Evolutionary conservation across 2,329 filamentous ascomycete genomes (phyloP).

Genomic region (Talaromyces sp.): DNA sequence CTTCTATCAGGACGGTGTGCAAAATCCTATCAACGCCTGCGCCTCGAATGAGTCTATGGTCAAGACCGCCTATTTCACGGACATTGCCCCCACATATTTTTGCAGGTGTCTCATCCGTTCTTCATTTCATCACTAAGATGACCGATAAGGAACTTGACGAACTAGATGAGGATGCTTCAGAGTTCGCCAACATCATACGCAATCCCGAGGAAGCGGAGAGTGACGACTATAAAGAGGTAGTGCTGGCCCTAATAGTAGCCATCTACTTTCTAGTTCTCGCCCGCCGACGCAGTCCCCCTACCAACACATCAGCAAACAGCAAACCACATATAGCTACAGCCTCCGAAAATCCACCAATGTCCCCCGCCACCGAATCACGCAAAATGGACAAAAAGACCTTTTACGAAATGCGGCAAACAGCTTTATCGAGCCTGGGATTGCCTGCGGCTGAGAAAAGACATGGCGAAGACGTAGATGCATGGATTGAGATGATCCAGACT

Average conservation of each 20-base stretch:
- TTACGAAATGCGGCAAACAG: conserved; percentile 39
- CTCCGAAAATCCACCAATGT: conserved; percentile 4
- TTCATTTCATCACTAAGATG: conserved; percentile 46
- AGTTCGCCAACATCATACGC: conserved; percentile 39
- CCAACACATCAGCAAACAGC: not conserved
- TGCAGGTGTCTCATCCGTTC: conserved; percentile 63
- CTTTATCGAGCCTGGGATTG: conserved; percentile 35
- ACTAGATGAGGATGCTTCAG: conserved; percentile 37
- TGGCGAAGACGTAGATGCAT: conserved; percentile 57
- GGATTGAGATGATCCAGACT: conserved; percentile 55
- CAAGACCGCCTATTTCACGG: conserved; percentile 37
- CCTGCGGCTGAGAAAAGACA: conserved; percentile 43
- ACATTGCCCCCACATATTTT: conserved; percentile 69
- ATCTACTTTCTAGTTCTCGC: conserved; percentile 46
- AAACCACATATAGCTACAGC: not conserved
- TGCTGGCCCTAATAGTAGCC: conserved; percentile 40
- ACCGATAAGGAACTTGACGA: conserved; percentile 47
- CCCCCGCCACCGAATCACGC: conserved; percentile 15
- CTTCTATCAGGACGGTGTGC: conserved; percentile 64
- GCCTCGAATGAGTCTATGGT: conserved; percentile 34
- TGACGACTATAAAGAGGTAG: conserved; percentile 40
- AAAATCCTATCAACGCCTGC: conserved; percentile 56
- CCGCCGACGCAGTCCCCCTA: conserved; percentile 47
- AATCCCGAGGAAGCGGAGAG: conserved; percentile 42
- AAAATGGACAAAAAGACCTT: conserved; percentile 43